phyloP scores from a whole-genome alignment of 495 filamentous ascomycete species.

The Symbiotaphrina buchneri region DNA sequence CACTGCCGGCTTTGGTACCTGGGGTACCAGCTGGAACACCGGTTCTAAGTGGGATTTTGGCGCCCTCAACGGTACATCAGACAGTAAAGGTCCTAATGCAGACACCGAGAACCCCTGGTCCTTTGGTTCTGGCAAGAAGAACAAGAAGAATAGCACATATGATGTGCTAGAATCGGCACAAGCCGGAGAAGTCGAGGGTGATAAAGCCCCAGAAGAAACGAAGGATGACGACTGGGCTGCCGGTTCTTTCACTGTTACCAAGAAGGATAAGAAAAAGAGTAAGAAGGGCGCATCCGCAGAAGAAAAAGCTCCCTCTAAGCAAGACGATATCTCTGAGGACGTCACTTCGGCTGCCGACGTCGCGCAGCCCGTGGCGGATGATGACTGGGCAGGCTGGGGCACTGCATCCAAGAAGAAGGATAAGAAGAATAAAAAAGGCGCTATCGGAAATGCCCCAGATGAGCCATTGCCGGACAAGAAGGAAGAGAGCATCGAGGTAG shows the following conservation, averaged over 20 bases:
- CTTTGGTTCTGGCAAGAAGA: conserved; percentile 1
- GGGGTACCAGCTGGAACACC: background rate
- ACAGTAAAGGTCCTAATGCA: background rate
- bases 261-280: conserved; percentile 4
- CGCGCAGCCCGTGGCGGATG: background rate
- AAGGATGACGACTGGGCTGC: background rate
- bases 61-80: background rate
- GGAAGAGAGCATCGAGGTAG: too few relatives aligned
- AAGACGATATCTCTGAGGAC: background rate
- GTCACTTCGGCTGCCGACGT: background rate
- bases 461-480: too few relatives aligned
- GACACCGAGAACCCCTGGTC: background rate
- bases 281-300: background rate
- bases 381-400: conserved; percentile 1
- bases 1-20: background rate
- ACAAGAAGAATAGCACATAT: conserved; percentile 3
- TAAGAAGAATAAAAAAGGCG: conserved; percentile 1
- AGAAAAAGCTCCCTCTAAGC: background rate
- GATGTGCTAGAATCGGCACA: background rate
- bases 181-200: too few relatives aligned
- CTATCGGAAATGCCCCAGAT: background rate
- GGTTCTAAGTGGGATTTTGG: background rate
- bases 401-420: background rate
- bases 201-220: background rate
- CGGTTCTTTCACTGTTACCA: background rate